Evolutionary conservation across 257 asterid species (phyloP), one percentile per base, ranked within the genome.

Genomic region (Paulownia fortunei): DNA sequence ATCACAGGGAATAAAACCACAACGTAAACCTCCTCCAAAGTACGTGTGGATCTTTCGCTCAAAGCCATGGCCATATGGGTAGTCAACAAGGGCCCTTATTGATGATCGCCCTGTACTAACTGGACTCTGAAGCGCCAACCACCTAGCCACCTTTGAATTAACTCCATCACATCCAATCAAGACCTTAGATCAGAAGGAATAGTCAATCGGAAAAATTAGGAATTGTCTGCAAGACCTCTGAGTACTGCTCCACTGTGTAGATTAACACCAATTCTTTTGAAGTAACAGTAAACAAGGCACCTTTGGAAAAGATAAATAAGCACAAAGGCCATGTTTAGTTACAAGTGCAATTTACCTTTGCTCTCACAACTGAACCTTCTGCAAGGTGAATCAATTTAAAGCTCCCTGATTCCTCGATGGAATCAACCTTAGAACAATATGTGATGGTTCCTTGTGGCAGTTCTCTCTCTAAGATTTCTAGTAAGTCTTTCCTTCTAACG

Each of bases 121-220:
- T 2, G 94, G 90, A 24, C 74, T 68, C 64, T 77, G 82, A 27
- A 91, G 92, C 11, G 91, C 92, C 79, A 91, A 76, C 89, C 88
- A 90, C 13, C 79, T 86, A 7, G 92, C 92, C 78, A 92, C 96
- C 44, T 63, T 24, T 1, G 94, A 92, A 75, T 92, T 87, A 34
- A 87, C 88, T 68, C 97, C 97, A 59, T 92, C 96, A 13, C 94
- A 88, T 8, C 97, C 97, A 47, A 92, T 80, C 86, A 88, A 80
- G 64, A 85, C 96, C 97, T 54, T 37, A 5, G 59, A 56, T 23
- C 4, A 24, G 18, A 11, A 9, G 37, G 3, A 59, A 12, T 1
- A 56, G 12, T 21, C 36, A 21, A 37, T 37, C 44, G 8, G 4
- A 23, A 8, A 27, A 56, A 6, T 56, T 55, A 55, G 26, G 49